phyloP scores from a whole-genome alignment of 2,329 filamentous ascomycete genomes.

The Drechslerella dactyloides region DNA sequence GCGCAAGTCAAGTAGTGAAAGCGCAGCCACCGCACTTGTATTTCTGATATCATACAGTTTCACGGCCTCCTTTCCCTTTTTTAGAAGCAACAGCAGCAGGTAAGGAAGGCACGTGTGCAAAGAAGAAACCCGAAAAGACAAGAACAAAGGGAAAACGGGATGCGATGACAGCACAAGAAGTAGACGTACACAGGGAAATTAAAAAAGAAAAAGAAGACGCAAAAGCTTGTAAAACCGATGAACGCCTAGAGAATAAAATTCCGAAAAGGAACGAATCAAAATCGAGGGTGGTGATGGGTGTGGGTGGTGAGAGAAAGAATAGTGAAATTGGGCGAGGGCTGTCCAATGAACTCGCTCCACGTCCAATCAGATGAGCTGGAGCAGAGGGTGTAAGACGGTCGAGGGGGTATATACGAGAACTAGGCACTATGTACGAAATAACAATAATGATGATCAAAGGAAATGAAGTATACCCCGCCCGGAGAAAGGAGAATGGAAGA shows the following conservation, averaged over 20 bases:
- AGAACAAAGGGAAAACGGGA: neutral
- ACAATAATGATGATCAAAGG: conserved; percentile 11
- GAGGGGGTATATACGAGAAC: conserved; percentile 17
- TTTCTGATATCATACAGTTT: neutral
- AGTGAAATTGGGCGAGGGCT: conserved; percentile 14
- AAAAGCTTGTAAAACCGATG: conserved; percentile 13
- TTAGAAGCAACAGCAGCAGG: neutral
- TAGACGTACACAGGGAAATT: conserved; percentile 1
- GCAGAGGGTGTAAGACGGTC: neutral
- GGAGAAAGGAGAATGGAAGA: conserved; percentile 13
- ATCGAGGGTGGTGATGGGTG: conserved; percentile 2
- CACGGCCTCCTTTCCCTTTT: neutral
- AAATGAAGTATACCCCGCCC: conserved; percentile 26
- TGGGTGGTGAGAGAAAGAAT: conserved; percentile 9
- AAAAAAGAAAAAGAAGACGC: neutral
- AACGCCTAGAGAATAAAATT: conserved; percentile 15
- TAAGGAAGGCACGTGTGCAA: neutral
- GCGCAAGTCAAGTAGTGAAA: neutral
- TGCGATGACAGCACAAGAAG: conserved; percentile 1
- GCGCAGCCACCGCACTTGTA: neutral
- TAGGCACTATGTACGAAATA: conserved; percentile 19
- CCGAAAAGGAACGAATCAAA: conserved; percentile 23
- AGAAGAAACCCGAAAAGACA: neutral
- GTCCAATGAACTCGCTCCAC: conserved; percentile 43
- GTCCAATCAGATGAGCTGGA: conserved; percentile 41